Base-by-base conservation (phyloP, 306 rosid genomes). In the Prunus davidiana region DNA sequence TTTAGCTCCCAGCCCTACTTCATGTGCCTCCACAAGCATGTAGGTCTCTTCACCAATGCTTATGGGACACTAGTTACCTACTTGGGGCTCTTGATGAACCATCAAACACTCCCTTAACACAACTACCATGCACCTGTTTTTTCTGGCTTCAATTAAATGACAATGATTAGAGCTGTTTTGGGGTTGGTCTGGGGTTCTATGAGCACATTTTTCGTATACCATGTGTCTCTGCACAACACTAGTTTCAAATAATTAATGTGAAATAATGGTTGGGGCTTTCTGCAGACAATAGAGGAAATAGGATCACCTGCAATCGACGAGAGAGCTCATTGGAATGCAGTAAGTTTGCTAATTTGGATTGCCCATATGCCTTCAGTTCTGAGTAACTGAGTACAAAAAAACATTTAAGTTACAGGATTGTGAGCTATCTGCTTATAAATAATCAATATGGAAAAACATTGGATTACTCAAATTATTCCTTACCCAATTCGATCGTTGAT, bases 331-430 rank as follows among this genome's bases (percentile, higher is more conserved):
- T 89, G 56, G 88, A 82, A 22, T 92, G 98, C 13, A 95, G 74
- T 70, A 95, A 81, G 88, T 92, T 95, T 41, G 97, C 93, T 69
- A 92, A 74, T 77, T 92, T 95, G 80, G 97, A 95, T 57, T 95
- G 98, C 12, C 98, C 98, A 43, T 95, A 95, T 0, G 98, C 97
- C 66, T n/a, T 89, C 79, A 92, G 88, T 84, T 90, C 93, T 6
- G 89, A 88, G 80, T 95, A 95, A 75, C 98, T 95, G 86, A 72
- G 22, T 58, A 22, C 19, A 63, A 15, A 60, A 58, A 52, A 25
- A 60, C 30, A 24, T 5, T 60, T 12, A 13, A 60, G 64, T 60
- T n/a, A 16, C 19, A 24, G 60, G 55, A 24, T 65, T 14, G 12
- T 55, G 28, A 60, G 56, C 28, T 14, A 62, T 41, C 19, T 28